Evolutionary conservation across 2,329 filamentous ascomycete species (phyloP), one percentile per base, ranked within the genome.

Genomic region (Xylaria arbuscula): DNA sequence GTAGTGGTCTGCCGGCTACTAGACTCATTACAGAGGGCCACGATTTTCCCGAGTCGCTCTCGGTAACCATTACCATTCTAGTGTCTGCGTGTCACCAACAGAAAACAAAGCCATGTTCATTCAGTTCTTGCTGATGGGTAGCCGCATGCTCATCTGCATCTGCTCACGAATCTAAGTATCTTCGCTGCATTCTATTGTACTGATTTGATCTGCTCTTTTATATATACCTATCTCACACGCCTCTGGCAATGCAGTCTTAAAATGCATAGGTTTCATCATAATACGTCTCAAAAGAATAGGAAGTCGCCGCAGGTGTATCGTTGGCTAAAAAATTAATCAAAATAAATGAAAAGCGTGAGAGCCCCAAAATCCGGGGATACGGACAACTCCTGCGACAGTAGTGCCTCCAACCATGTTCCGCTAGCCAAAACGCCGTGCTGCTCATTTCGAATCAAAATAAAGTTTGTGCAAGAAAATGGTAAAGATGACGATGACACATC

Each of bases 341-440:
- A 5, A 48, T 13, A 15, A 57, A 42, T 60, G 32, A 58, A 17
- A 15, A 15, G 40, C 6, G 28, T 60, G 47, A 57, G 17, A 24
- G 28, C 11, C 48, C 32, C 28, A 2, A 36, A 17, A 50, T 65
- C 19, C 5, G 51, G 32, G 59, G 62, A 28, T 51, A 48, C 61
- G 17, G n/a, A 54, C 28, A 13, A 11, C 15, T 45, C 40, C 34
- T 47, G n/a, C 42, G 19, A 36, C 10, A 62, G 55, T 40, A 42
- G 15, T 62, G 45, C 57, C 54, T 62, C 62, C 38, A 54, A 61
- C 48, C 19, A 13, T 34, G 40, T 8, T 36, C 32, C 51, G 57
- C 50, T 54, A 61, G 36, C 62, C 60, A 50, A 66, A 69, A 68
- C 66, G 66, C 69, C 64, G 34, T 67, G 63, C 68, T 65, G 34